Conservation (phyloP, 2,329 filamentous ascomycete species). For the Coniochaeta ligniaria region DNA sequence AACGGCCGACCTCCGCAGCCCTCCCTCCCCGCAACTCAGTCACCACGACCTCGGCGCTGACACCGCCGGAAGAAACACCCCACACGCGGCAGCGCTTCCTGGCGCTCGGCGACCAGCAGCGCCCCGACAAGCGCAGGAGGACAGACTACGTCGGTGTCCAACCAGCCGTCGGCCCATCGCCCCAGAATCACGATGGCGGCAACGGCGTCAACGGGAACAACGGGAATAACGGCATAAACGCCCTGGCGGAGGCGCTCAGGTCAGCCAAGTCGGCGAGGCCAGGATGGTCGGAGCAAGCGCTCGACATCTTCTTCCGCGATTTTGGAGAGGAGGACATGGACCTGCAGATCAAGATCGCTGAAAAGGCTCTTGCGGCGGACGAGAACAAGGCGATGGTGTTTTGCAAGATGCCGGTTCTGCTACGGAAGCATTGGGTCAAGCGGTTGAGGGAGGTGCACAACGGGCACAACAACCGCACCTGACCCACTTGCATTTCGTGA, state of each 20-base stretch:
- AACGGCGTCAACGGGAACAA: too few species aligned
- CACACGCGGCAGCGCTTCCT: conserved; percentile 35
- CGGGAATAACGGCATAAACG: conserved; percentile 14
- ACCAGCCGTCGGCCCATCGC: neutral
- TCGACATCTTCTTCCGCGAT: conserved; percentile 53
- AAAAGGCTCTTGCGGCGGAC: conserved; percentile 46
- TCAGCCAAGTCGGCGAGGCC: conserved; percentile 24
- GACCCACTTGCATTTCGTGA: neutral
- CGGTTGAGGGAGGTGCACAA: conserved; percentile 37
- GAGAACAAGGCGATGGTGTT: conserved; percentile 56
- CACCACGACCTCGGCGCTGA: conserved; percentile 37
- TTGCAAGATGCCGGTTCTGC: conserved; percentile 48
- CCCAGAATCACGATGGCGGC: too few species aligned
- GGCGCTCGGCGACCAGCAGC: conserved; percentile 2
- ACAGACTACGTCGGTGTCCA: conserved; percentile 8
- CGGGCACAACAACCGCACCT: conserved; percentile 24
- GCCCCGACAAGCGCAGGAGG: conserved; percentile 4
- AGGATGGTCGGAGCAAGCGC: conserved; percentile 49
- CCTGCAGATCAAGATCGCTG: conserved; percentile 51
- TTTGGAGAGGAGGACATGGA: conserved; percentile 51
- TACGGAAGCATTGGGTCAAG: conserved; percentile 51
- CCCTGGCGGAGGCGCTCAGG: conserved; percentile 33
- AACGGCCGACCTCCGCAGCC: conserved; percentile 24
- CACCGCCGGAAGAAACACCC: conserved; percentile 46
- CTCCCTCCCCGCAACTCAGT: conserved; percentile 31